Percentiles rank a stretch among this genome's conserved stretches.
Evolutionary conservation across 2,329 filamentous ascomycete genomes (phyloP).

Genomic region (Aspergillus caelatus): DNA sequence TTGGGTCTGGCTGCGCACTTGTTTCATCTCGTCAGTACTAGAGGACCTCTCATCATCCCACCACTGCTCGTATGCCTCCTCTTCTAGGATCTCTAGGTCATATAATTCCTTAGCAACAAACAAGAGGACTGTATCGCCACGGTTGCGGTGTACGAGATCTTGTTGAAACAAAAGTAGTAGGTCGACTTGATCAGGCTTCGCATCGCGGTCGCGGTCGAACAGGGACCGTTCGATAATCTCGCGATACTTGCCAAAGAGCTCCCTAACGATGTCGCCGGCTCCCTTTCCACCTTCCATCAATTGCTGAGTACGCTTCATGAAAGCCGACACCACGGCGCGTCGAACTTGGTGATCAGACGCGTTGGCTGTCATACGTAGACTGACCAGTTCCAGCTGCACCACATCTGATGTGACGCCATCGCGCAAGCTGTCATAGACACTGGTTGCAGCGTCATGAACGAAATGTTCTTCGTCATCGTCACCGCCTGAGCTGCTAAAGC

Average conservation of each 20-base stretch:
- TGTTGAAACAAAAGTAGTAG: slow-evolving; percentile 81
- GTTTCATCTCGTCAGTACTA: slow-evolving; percentile 68
- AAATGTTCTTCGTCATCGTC: slow-evolving; percentile 68
- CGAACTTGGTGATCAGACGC: slow-evolving; percentile 88
- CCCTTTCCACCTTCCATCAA: slow-evolving; percentile 63
- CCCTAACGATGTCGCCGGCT: slow-evolving; percentile 66
- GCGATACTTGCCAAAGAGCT: slow-evolving; percentile 66
- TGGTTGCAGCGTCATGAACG: slow-evolving; percentile 82
- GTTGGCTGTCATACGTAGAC: slow-evolving; percentile 86
- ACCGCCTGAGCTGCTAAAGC: slow-evolving; percentile 73
- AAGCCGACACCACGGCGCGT: slow-evolving; percentile 79
- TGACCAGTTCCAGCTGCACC: slow-evolving; percentile 91
- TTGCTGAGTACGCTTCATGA: slow-evolving; percentile 78
- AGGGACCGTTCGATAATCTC: slow-evolving; percentile 62
- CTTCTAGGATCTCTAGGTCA: slow-evolving; percentile 79
- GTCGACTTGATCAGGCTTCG: slow-evolving; percentile 75
- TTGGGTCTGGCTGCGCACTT: slow-evolving; percentile 72
- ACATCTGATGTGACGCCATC: slow-evolving; percentile 74
- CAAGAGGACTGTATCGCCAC: slow-evolving; percentile 70
- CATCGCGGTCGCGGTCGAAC: slow-evolving; percentile 56
- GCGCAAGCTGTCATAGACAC: slow-evolving; percentile 82
- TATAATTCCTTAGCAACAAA: slow-evolving; percentile 84
- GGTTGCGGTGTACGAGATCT: slow-evolving; percentile 69
- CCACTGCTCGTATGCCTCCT: slow-evolving; percentile 87
- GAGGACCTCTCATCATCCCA: slow-evolving; percentile 75